phyloP scores from a whole-genome alignment of 495 filamentous ascomycete species.

The Trichoderma erinaceum region DNA sequence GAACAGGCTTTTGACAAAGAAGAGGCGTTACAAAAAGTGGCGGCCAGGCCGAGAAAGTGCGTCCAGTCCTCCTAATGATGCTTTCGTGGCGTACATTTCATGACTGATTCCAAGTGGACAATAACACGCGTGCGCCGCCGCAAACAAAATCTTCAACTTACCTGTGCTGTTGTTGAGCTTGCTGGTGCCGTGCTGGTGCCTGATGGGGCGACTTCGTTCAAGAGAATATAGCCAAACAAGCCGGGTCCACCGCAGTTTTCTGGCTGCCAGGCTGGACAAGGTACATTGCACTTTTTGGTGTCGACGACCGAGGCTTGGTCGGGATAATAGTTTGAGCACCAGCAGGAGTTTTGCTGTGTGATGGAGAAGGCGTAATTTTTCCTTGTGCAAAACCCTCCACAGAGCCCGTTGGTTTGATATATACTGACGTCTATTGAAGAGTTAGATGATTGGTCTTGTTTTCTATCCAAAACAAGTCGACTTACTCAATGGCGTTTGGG shows the following conservation, averaged over 20 bases:
- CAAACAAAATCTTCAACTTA: slow-evolving; percentile 21
- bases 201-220: slow-evolving; percentile 23
- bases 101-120: background rate
- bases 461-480: background rate
- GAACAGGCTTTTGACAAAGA: slow-evolving; percentile 2
- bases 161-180: slow-evolving; percentile 21
- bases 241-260: slow-evolving; percentile 38
- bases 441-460: background rate
- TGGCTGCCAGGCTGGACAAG: slow-evolving; percentile 37
- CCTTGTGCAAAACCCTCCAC: slow-evolving; percentile 31
- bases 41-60: background rate
- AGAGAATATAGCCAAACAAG: slow-evolving; percentile 36
- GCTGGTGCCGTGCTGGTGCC: slow-evolving; percentile 25
- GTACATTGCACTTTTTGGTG: slow-evolving; percentile 26
- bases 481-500: slow-evolving; percentile 30
- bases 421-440: slow-evolving; percentile 29
- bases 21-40: background rate
- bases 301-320: slow-evolving; percentile 27
- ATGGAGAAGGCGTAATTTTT: slow-evolving; percentile 35
- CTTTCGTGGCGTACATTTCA: background rate
- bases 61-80: background rate
- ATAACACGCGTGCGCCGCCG: background rate
- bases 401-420: slow-evolving; percentile 43
- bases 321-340: slow-evolving; percentile 39
- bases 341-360: slow-evolving; percentile 33